These are phyloP conservation scores for Globisporangium recalcitrans DNA, from an alignment of 352 stramenopile genomes.

Conservation along the genomic window DNA sequence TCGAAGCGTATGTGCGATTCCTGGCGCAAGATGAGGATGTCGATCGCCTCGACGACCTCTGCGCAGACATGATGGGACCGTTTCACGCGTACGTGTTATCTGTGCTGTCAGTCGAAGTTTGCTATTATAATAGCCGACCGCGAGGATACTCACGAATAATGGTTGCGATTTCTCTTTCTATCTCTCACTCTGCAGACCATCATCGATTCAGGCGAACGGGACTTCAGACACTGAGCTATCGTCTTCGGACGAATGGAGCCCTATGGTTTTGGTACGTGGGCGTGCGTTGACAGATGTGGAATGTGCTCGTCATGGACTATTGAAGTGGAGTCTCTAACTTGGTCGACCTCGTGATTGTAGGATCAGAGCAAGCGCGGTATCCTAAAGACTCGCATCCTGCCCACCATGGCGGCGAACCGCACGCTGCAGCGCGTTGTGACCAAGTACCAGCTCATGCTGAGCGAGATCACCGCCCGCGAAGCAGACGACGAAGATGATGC, in stretches of 20 bases:
- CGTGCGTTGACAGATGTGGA: background rate
- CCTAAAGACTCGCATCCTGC: constrained; percentile 64
- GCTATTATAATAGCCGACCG: background rate
- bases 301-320: background rate
- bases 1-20: constrained; percentile 79
- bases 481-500: constrained; percentile 14
- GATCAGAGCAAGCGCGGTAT: constrained; percentile 67
- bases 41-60: constrained; percentile 65
- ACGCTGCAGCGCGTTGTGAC: constrained; percentile 76
- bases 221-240: constrained; percentile 3
- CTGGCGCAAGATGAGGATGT: constrained; percentile 79
- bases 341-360: constrained; percentile 18
- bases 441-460: constrained; percentile 82
- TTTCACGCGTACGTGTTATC: constrained; percentile 44
- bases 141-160: background rate
- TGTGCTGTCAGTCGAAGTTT: too few species aligned
- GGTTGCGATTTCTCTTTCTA: background rate
- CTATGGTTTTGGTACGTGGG: constrained; percentile 43
- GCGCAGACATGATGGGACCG: constrained; percentile 70
- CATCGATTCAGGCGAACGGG: background rate
- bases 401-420: constrained; percentile 74
- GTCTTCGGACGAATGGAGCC: constrained; percentile 23
- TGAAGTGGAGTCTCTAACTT: background rate
- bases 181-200: background rate
- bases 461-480: constrained; percentile 54